phyloP scores from a whole-genome alignment of 495 filamentous ascomycete species.

The Massariosphaeria phaeospora region DNA sequence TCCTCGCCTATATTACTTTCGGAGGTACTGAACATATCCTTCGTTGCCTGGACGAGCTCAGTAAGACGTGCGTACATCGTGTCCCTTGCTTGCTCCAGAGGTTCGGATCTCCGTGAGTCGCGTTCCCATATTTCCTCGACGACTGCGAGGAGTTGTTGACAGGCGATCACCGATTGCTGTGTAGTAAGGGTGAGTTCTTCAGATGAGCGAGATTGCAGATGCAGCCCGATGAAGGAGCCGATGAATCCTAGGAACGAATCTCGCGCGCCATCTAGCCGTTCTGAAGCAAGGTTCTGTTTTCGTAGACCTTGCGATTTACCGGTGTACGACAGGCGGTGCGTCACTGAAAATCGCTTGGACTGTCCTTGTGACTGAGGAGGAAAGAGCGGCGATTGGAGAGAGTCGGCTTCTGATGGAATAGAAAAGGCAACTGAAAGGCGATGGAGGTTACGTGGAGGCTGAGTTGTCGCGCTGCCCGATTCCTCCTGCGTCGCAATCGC shows the following conservation, averaged over 20 bases:
- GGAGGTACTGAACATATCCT: constrained; percentile 64
- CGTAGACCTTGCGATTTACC: constrained; percentile 44
- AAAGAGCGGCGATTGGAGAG: constrained; percentile 28
- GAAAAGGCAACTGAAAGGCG: constrained; percentile 30
- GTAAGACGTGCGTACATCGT: constrained; percentile 75
- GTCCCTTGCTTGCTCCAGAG: constrained; percentile 63
- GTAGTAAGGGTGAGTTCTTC: constrained; percentile 71
- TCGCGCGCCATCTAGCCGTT: constrained; percentile 67
- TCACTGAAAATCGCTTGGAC: constrained; percentile 50
- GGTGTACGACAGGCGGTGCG: constrained; percentile 54
- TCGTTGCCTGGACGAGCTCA: constrained; percentile 72
- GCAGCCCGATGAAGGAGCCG: constrained; percentile 85
- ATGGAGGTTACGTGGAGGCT: constrained; percentile 26
- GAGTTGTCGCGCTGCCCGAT: constrained; percentile 17
- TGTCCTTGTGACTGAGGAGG: constrained; percentile 24
- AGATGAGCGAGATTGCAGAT: constrained; percentile 82
- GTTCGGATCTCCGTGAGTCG: constrained; percentile 58
- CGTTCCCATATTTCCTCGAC: constrained; percentile 81
- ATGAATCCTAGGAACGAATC: constrained; percentile 84
- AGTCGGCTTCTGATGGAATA: constrained; percentile 23
- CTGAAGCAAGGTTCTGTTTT: constrained; percentile 55
- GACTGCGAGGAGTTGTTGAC: constrained; percentile 67
- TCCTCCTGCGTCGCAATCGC: constrained; percentile 20
- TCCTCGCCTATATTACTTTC: constrained; percentile 61
- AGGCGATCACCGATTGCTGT: constrained; percentile 75